Evolutionary conservation across 495 filamentous ascomycete genomes (phyloP).

Genomic region (Bombardia bombarda): DNA sequence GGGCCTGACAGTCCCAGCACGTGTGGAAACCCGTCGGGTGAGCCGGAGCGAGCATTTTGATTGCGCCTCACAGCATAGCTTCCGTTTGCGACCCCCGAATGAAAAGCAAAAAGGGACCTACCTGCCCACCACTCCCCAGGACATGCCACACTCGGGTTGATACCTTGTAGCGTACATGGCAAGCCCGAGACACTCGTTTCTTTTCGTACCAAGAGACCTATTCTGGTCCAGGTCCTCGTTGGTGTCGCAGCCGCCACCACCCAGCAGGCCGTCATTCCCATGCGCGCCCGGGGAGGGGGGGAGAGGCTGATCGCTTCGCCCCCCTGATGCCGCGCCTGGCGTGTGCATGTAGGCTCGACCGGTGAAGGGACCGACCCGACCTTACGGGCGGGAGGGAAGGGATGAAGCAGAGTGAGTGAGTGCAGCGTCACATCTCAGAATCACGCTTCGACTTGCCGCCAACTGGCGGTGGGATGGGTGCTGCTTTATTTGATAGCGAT

Average conservation of each 20-base stretch:
- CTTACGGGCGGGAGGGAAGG: no score
- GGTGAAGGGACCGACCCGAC: slow-evolving; percentile 4
- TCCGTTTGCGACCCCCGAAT: background rate
- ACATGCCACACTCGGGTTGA: no score
- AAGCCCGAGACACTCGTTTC: no score
- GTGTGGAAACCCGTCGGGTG: no score
- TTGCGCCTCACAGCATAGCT: background rate
- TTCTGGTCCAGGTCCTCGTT: background rate
- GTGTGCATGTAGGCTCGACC: slow-evolving; percentile 12
- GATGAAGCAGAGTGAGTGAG: background rate
- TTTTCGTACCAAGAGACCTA: background rate
- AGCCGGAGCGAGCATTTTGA: background rate
- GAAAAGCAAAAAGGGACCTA: background rate
- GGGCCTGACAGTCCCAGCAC: no score
- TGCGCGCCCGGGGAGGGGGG: background rate
- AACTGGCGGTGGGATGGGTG: no score
- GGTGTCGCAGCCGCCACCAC: background rate
- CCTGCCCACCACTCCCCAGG: background rate
- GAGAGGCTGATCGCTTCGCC: slow-evolving; percentile 9
- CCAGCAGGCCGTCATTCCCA: background rate
- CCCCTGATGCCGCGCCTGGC: slow-evolving; percentile 6
- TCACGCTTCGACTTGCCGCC: no score
- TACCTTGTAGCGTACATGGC: background rate
- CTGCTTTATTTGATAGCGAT: no score
- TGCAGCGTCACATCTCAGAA: no score